Percentiles rank a stretch among this genome's conserved stretches.
Conservation (phyloP, 1,284 basidiomycete genomes). For the Chondrostereum purpureum region DNA sequence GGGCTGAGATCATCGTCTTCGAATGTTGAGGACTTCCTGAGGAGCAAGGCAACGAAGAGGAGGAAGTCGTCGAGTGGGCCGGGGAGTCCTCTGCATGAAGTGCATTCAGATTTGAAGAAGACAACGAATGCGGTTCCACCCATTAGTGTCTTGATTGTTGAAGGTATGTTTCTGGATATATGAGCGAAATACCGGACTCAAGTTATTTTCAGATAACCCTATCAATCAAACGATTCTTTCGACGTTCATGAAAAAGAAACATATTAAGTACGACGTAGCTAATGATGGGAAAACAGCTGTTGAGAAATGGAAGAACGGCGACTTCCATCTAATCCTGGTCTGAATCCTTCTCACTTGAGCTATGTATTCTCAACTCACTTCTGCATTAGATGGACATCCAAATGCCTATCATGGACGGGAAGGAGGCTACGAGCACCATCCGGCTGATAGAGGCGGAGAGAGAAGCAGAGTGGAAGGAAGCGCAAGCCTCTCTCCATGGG, state of each 20-base stretch:
- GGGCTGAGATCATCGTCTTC: neutral
- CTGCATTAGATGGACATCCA: conserved; percentile 99
- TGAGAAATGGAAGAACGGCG: conserved; percentile 90
- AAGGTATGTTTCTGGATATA: conserved; percentile 55
- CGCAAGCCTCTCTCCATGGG: conserved; percentile 45
- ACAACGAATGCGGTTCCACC: conserved; percentile 75
- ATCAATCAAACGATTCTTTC: conserved; percentile 97
- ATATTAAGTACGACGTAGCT: conserved; percentile 93
- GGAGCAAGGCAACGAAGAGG: neutral
- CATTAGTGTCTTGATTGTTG: conserved; percentile 93
- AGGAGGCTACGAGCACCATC: conserved; percentile 80
- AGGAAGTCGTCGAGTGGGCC: neutral
- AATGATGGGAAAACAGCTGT: conserved; percentile 96
- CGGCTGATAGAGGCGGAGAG: conserved; percentile 43
- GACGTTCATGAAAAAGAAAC: conserved; percentile 94
- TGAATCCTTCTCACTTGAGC: conserved; percentile 21
- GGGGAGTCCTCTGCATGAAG: conserved; percentile 8
- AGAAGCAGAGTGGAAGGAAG: neutral
- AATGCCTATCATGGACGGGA: conserved; percentile 98
- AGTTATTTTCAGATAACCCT: conserved; percentile 74
- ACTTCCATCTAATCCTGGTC: conserved; percentile 94
- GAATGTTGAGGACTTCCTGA: neutral
- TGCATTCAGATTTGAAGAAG: no score
- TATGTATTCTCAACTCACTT: conserved; percentile 2
- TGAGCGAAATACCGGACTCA: neutral